Evolutionary conservation across 352 stramenopile species (phyloP).

Genomic region (Plasmopara viticola): DNA sequence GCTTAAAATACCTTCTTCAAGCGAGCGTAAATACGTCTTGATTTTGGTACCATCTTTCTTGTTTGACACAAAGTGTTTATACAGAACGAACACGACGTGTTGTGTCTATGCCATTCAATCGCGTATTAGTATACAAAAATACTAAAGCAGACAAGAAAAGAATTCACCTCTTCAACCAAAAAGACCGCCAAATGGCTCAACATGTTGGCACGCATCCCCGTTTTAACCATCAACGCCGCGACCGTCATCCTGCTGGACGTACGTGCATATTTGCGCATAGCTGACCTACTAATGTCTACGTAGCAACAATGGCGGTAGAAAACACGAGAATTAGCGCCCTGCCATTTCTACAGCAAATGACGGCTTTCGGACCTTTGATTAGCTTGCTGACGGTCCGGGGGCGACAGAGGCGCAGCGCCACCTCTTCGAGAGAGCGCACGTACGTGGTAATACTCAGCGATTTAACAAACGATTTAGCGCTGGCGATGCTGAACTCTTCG

Average conservation of each 20-base stretch:
- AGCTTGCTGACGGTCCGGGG: slow-evolving; percentile 67
- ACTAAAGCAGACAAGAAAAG: neutral
- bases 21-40: slow-evolving; percentile 31
- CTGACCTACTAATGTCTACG: slow-evolving; percentile 69
- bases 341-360: neutral
- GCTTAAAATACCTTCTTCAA: slow-evolving; percentile 28
- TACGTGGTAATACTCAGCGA: slow-evolving; percentile 79
- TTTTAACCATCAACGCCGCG: slow-evolving; percentile 65
- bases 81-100: slow-evolving; percentile 64
- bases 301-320: slow-evolving; percentile 1
- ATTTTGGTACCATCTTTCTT: slow-evolving; percentile 31
- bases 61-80: slow-evolving; percentile 42
- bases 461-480: slow-evolving; percentile 61
- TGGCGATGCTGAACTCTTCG: slow-evolving; percentile 50
- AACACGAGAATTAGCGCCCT: neutral
- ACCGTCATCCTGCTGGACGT: slow-evolving; percentile 48
- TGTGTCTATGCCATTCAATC: slow-evolving; percentile 36
- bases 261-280: slow-evolving; percentile 68
- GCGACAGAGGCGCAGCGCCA: slow-evolving; percentile 45
- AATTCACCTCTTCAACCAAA: slow-evolving; percentile 70
- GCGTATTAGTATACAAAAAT: too few species aligned
- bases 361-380: slow-evolving; percentile 54
- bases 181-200: slow-evolving; percentile 77
- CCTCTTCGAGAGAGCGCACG: slow-evolving; percentile 65
- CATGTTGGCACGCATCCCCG: slow-evolving; percentile 67